These are phyloP conservation scores for Penstemon barbatus DNA, from an alignment of 257 asterid species.

Conservation along the genomic window DNA sequence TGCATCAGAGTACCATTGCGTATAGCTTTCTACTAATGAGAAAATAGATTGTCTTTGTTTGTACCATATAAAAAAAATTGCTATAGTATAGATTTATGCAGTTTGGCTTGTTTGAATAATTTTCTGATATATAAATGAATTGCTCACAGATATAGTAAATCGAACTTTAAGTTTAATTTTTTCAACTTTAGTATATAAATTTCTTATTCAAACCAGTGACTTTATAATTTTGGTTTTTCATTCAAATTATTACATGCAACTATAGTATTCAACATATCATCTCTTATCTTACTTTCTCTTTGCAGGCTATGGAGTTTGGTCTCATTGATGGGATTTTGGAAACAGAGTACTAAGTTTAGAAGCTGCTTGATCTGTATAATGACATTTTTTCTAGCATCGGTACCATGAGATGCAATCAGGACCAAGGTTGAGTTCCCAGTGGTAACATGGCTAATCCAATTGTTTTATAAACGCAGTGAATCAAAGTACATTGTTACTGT, in stretches of 20 bases:
- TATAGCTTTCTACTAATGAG: not conserved
- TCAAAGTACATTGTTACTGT: too few species aligned
- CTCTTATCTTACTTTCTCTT: not conserved
- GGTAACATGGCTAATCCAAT: too few species aligned
- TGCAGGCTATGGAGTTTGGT: conserved; percentile 96
- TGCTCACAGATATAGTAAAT: not conserved
- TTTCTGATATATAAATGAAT: not conserved
- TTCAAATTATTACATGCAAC: not conserved
- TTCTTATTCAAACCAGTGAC: not conserved
- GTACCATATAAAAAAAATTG: not conserved
- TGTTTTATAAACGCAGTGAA: too few species aligned
- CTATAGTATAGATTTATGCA: too few species aligned
- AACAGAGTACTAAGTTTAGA: conserved; percentile 61
- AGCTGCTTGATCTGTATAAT: not conserved
- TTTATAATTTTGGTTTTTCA: not conserved
- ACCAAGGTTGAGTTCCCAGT: too few species aligned
- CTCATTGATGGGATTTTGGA: conserved; percentile 85
- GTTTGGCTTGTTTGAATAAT: too few species aligned
- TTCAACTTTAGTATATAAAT: not conserved
- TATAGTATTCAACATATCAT: not conserved
- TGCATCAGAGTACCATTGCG: not conserved
- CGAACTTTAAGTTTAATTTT: not conserved
- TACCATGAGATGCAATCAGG: too few species aligned
- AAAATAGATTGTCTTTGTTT: not conserved
- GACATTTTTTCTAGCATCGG: too few species aligned